Evolutionary conservation across 257 asterid species (phyloP).

Genomic region (Henckelia pumila): DNA sequence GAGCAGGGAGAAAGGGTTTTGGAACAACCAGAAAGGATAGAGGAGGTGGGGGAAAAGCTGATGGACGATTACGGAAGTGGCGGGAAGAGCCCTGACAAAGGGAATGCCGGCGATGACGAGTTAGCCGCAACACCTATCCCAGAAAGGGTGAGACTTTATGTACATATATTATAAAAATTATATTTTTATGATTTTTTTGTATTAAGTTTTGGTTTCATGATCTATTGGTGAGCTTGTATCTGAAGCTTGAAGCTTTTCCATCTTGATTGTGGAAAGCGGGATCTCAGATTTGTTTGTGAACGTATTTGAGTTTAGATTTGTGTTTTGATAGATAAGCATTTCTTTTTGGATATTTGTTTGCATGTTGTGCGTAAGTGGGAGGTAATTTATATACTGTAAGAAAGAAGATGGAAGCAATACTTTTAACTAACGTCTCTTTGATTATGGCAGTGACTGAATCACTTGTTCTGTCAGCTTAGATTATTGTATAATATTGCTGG

Average conservation of each 20-base stretch:
- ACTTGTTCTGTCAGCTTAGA: slow-evolving; percentile 1
- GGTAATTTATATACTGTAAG: not conserved
- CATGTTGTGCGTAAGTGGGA: not conserved
- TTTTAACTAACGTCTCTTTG: not conserved
- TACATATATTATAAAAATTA: slow-evolving; percentile 3
- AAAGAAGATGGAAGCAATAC: slow-evolving; percentile 16
- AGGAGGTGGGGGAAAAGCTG: slow-evolving; percentile 41
- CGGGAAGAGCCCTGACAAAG: slow-evolving; percentile 51
- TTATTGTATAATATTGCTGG: not conserved
- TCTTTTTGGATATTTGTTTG: not conserved
- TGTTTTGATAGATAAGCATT: not conserved
- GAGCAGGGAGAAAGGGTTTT: slow-evolving; percentile 31
- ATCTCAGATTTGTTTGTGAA: not conserved
- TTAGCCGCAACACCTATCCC: slow-evolving; percentile 53
- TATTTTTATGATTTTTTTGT: not conserved
- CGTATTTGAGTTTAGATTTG: not conserved
- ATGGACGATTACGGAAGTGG: slow-evolving; percentile 59
- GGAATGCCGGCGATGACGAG: slow-evolving; percentile 61
- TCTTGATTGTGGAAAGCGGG: slow-evolving; percentile 15
- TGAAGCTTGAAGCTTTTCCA: slow-evolving; percentile 24
- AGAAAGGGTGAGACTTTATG: slow-evolving; percentile 46
- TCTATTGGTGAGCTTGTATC: slow-evolving; percentile 19
- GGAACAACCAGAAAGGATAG: slow-evolving; percentile 32
- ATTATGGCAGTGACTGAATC: not conserved
- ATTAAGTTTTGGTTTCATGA: slow-evolving; percentile 18